Evolutionary conservation across 139 green algal genomes (phyloP), one percentile per base, ranked within the genome.

Genomic region (Spirogloea muscicola): DNA sequence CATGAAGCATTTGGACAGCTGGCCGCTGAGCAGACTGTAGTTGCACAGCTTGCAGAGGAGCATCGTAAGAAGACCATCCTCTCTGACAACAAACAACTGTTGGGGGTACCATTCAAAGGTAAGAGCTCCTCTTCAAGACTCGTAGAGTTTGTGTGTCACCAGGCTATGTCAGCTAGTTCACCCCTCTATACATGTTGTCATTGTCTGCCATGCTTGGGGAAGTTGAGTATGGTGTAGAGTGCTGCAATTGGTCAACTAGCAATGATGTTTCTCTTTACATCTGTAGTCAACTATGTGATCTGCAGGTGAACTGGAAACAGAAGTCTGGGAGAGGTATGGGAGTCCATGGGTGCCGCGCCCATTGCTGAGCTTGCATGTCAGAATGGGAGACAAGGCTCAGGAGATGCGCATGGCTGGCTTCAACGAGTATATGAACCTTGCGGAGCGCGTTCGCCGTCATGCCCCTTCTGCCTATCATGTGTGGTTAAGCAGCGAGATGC

Each of bases 351-450:
- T 77, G 29, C 68, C 68, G 1, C 55, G 68, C 4, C 60, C 68
- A 16, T 21, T 77, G 42, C 25, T 77, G 33, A 57, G 61, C 61
- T 39, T 77, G 57, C 68, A 77, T 25, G 68, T 77, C 33, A 57
- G 68, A 18, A 69, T 74, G 58, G 68, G 68, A 18, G 68, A 77
- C 58, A 77, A 77, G 36, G 58, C 25, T 21, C 44, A 21, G 13
- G 68, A 77, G 58, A 77, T 77, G 68, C 61, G 68, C 6, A 18
- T 79, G 48, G 40, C 43, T 3, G 49, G 34, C 5, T 71, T 63
- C 2, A 27, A 3, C 21, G 61, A 73, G 25, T 79, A 75, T 34
- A 70, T 79, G 63, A 40, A 21, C 34, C 70, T 79, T 25, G 60
- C 65, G 18, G 64, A 70, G 61, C 36, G 44, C 36, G 59, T 79